Evolutionary conservation across 192 early-diverging fungal genomes (phyloP), one percentile per base, ranked within the genome.

Genomic region (Backusella mclennaniae): DNA sequence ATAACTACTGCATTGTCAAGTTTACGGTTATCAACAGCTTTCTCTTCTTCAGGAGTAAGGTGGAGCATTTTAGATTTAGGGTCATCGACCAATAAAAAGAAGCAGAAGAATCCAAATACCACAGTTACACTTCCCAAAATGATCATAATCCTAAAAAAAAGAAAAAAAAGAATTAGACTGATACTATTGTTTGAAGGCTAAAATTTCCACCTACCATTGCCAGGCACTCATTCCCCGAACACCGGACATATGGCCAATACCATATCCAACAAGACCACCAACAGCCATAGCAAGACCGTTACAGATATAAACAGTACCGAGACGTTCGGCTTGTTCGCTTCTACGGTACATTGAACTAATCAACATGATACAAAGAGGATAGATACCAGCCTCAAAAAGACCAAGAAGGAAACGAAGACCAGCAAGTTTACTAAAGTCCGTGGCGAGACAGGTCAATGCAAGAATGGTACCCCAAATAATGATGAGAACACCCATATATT

Each of bases 161-260:
- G 3, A 67, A 66, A 36, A 4, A 44, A 35, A 63, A 67, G 11
- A 67, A n/a, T 44, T 59, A 66, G 35, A 8, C 5, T 19, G 11
- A 29, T 36, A 39, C 19, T 63, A 63, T 59, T 35, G 49, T 31
- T 35, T 49, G 31, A 14, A 14, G 0, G 15, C 29, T 2, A 11
- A 53, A 26, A 1, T 31, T 6, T 70, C 42, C 29, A 23, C 35
- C 8, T 67, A 75, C 79, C 79, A 80, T 68, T 75, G 74, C 79
- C 79, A 80, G 38, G 63, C 69, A 31, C 33, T 38, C 69, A 67
- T 67, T 21, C 74, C 74, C 5, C 31, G 26, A 21, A 63, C 52
- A 56, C 59, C 70, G 14, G 73, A 33, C 79, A 80, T 80, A 68
- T 80, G 74, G 14, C 79, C 79, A 76, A 80, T 80, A 73, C 79